Conservation (phyloP, 169 alveolate species). For the Theileria parva region DNA sequence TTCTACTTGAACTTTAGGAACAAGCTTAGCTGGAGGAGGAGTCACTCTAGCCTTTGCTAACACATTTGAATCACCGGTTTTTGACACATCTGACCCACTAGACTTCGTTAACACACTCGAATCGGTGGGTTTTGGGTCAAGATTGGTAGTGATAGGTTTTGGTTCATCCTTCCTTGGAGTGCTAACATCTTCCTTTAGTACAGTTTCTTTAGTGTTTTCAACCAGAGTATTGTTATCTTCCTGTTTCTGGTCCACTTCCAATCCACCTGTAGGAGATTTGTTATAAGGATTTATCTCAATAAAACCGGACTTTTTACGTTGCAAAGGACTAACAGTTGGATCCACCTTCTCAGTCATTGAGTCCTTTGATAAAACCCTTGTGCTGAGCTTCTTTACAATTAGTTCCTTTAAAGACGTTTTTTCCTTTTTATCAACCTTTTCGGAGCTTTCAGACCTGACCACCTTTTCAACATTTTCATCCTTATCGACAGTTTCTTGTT, state of each 20-base stretch:
- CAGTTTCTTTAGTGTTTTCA: not conserved
- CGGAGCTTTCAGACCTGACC: not conserved
- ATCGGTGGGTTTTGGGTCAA: not conserved
- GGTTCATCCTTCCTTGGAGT: not conserved
- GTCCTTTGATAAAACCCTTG: constrained; percentile 6
- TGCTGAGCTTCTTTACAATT: constrained; percentile 21
- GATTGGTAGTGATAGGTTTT: not conserved
- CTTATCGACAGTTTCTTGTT: constrained; percentile 2
- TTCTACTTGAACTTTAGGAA: not conserved
- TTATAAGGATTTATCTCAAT: too few species aligned
- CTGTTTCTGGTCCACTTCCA: too few species aligned
- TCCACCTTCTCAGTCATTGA: not conserved
- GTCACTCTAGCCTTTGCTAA: constrained; percentile 24
- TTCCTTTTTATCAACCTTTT: not conserved
- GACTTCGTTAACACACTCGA: too few species aligned
- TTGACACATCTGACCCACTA: too few species aligned
- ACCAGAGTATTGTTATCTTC: too few species aligned
- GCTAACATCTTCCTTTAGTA: not conserved
- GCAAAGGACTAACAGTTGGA: not conserved
- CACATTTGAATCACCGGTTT: constrained; percentile 9
- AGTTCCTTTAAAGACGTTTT: constrained; percentile 11
- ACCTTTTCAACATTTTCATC: constrained; percentile 11
- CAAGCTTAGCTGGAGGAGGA: constrained; percentile 12
- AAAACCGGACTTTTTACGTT: not conserved
- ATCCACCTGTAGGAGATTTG: too few species aligned